Evolutionary conservation across 2,329 filamentous ascomycete species (phyloP).

Genomic region (Monilinia polystroma): DNA sequence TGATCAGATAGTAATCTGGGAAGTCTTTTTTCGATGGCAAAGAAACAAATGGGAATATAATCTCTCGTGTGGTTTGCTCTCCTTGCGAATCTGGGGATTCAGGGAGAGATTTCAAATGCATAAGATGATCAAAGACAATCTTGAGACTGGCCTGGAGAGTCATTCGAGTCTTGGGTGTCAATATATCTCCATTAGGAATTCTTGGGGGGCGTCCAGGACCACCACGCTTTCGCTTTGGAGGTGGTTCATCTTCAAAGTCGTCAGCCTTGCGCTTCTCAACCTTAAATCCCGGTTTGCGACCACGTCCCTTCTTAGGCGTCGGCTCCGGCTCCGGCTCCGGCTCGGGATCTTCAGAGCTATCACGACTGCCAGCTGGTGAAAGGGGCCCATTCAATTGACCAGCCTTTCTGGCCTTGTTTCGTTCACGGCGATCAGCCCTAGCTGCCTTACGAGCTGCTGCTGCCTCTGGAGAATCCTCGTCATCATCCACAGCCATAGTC

Average conservation of each 20-base stretch:
- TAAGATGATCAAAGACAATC: slow-evolving; percentile 73
- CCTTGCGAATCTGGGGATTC: slow-evolving; percentile 41
- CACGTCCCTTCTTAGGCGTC: slow-evolving; percentile 74
- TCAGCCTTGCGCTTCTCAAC: slow-evolving; percentile 84
- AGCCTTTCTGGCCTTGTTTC: slow-evolving; percentile 67
- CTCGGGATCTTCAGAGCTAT: slow-evolving; percentile 73
- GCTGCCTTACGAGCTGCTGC: slow-evolving; percentile 89
- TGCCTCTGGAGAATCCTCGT: slow-evolving; percentile 90
- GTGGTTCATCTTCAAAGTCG: slow-evolving; percentile 68
- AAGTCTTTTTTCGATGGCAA: slow-evolving; percentile 86
- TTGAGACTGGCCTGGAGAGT: slow-evolving; percentile 79
- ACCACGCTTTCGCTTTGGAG: slow-evolving; percentile 74
- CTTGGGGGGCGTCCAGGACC: slow-evolving; percentile 67
- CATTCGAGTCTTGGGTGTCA: slow-evolving; percentile 68
- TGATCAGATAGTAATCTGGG: slow-evolving; percentile 93
- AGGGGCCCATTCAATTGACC: slow-evolving; percentile 40
- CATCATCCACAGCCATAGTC: slow-evolving; percentile 96
- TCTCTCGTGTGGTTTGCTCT: slow-evolving; percentile 66
- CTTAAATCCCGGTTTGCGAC: slow-evolving; percentile 67
- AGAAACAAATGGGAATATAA: slow-evolving; percentile 93
- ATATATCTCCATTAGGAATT: slow-evolving; percentile 51
- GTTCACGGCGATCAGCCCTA: slow-evolving; percentile 74
- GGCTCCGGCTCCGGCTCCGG: slow-evolving; percentile 55
- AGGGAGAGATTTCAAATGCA: slow-evolving; percentile 51
- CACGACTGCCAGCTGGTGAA: slow-evolving; percentile 73